phyloP scores from a whole-genome alignment of 306 rosid species.

The Datisca glomerata region DNA sequence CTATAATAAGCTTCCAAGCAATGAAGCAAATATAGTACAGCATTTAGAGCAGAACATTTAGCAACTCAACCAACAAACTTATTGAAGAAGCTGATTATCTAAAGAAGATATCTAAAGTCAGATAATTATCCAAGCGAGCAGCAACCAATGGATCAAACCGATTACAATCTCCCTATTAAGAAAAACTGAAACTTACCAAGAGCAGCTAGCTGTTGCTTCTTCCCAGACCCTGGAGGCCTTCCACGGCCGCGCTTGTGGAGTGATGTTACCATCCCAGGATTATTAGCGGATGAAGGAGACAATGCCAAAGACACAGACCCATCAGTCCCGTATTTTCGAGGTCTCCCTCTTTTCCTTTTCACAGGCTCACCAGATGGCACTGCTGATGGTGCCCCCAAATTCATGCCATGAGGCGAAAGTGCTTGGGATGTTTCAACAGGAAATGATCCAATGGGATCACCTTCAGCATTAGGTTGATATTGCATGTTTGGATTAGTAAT shows the following conservation, averaged over 20 bases:
- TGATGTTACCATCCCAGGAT: slow-evolving; percentile 29
- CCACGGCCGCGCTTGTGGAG: slow-evolving; percentile 72
- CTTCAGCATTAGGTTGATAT: slow-evolving; percentile 55
- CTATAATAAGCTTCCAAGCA: too few species aligned
- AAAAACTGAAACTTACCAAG: slow-evolving; percentile 37
- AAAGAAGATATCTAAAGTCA: too few species aligned
- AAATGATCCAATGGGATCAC: slow-evolving; percentile 44
- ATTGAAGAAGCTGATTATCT: too few species aligned
- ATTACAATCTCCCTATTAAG: slow-evolving; percentile 4
- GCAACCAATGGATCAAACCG: too few species aligned
- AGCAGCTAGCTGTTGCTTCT: slow-evolving; percentile 74
- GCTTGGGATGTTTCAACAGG: slow-evolving; percentile 43
- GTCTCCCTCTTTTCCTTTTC: slow-evolving; percentile 91
- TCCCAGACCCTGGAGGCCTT: slow-evolving; percentile 81
- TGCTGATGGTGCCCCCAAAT: slow-evolving; percentile 46
- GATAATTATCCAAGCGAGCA: too few species aligned
- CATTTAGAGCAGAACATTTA: too few species aligned
- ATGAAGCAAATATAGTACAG: too few species aligned
- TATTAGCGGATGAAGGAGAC: slow-evolving; percentile 39
- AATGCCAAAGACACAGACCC: slow-evolving; percentile 77
- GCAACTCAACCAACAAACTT: too few species aligned
- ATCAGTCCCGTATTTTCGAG: slow-evolving; percentile 80
- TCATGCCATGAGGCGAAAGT: slow-evolving; percentile 56
- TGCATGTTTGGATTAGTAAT: slow-evolving; percentile 41
- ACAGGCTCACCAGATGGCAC: slow-evolving; percentile 43